These are phyloP conservation scores for Nematocida displodere DNA, from an alignment of 371 early-diverging fungal species.

Conservation along the genomic window DNA sequence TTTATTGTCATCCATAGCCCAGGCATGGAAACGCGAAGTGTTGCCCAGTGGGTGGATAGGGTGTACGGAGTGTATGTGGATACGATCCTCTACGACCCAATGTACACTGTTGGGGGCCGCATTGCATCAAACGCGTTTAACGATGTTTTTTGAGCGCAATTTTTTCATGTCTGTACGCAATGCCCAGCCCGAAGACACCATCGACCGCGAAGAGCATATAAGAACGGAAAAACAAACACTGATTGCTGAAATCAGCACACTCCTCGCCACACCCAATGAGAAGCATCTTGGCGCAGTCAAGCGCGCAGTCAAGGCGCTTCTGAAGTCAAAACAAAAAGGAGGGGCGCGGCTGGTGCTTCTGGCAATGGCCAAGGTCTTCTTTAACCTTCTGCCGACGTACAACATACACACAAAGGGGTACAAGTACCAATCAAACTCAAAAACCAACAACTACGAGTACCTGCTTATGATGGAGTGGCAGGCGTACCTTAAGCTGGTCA, in stretches of 20 bases:
- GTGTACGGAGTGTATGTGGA: slow-evolving; percentile 12
- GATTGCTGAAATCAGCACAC: background rate
- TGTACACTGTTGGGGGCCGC: slow-evolving; percentile 22
- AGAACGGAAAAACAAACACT: slow-evolving; percentile 18
- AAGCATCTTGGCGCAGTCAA: slow-evolving; percentile 24
- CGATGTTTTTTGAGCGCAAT: background rate
- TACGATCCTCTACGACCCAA: slow-evolving; percentile 18
- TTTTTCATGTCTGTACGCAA: too few species aligned
- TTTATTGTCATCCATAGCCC: slow-evolving; percentile 23
- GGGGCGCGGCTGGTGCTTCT: slow-evolving; percentile 15
- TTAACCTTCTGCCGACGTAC: slow-evolving; percentile 43
- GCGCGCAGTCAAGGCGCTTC: background rate
- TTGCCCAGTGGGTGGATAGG: background rate
- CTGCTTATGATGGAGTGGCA: slow-evolving; percentile 33
- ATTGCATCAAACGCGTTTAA: background rate
- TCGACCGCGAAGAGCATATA: background rate
- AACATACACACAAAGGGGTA: slow-evolving; percentile 33
- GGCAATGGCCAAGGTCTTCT: slow-evolving; percentile 31
- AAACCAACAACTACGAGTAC: slow-evolving; percentile 42
- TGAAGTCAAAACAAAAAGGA: slow-evolving; percentile 32
- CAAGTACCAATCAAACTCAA: slow-evolving; percentile 35
- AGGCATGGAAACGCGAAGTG: background rate
- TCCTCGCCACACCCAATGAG: slow-evolving; percentile 32
- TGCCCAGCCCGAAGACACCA: slow-evolving; percentile 1
- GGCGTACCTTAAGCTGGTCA: slow-evolving; percentile 34